Percentiles rank a stretch among this genome's conserved stretches.
Evolutionary conservation across 805 yeast genomes (phyloP).

Genomic region (Spathaspora sp.): DNA sequence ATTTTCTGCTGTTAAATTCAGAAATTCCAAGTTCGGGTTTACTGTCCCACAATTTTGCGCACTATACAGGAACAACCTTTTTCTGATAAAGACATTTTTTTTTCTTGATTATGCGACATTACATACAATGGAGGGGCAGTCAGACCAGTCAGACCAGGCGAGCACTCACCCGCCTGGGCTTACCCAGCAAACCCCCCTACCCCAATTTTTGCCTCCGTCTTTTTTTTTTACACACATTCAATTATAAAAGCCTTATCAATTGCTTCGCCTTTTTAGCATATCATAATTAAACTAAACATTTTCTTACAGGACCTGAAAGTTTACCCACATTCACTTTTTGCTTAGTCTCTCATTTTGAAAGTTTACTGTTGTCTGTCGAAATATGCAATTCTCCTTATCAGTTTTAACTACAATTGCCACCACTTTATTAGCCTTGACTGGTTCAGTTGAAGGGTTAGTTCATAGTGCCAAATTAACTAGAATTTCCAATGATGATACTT

Average conservation of each 20-base stretch:
- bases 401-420: slow-evolving; percentile 43
- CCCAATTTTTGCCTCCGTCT: background rate
- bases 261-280: background rate
- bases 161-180: background rate
- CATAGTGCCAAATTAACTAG: slow-evolving; percentile 58
- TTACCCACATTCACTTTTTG: background rate
- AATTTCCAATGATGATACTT: slow-evolving; percentile 53
- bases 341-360: background rate
- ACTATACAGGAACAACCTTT: background rate
- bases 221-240: background rate
- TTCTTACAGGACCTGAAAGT: background rate
- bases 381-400: slow-evolving; percentile 32
- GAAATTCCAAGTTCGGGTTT: background rate
- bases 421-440: slow-evolving; percentile 29
- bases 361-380: background rate
- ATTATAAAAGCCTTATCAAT: too few species aligned
- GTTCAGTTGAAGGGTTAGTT: slow-evolving; percentile 44
- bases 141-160: too few species aligned
- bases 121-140: background rate
- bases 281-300: background rate
- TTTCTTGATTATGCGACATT: background rate
- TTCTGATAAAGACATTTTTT: background rate
- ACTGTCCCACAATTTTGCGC: background rate
- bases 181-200: background rate
- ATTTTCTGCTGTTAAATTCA: background rate